phyloP scores from a whole-genome alignment of 345 rosid species.

The Syzygium jambos region DNA sequence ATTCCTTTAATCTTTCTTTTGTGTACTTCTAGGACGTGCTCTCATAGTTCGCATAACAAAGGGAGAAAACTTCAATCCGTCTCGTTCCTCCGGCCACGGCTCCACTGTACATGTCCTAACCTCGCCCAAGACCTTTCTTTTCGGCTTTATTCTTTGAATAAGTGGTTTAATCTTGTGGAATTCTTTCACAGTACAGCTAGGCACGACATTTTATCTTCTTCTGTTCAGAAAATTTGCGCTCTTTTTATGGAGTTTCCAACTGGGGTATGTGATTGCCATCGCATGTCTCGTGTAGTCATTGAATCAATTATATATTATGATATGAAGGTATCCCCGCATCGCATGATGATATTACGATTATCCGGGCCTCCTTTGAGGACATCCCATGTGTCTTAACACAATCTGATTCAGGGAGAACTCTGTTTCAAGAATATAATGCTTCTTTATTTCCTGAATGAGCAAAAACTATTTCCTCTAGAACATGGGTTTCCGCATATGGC shows the following conservation, averaged over 20 bases:
- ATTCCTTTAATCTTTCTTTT: not conserved
- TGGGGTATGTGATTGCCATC: not conserved
- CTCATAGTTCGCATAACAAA: not conserved
- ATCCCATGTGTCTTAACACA: not conserved
- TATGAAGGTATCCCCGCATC: not conserved
- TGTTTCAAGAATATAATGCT: not conserved
- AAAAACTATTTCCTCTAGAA: not conserved
- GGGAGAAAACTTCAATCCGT: not conserved
- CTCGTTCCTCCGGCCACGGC: not conserved
- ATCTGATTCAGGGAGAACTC: not conserved
- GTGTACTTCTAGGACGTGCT: not conserved
- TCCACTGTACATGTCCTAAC: not conserved
- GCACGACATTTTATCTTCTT: not conserved
- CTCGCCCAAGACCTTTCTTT: not conserved
- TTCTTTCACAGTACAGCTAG: not conserved
- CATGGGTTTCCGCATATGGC: not conserved
- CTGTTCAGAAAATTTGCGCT: not conserved
- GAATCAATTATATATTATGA: not conserved
- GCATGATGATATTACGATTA: not conserved
- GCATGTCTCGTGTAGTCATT: not conserved
- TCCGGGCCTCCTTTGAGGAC: not conserved
- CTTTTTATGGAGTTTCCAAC: not conserved
- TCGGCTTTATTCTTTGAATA: not conserved
- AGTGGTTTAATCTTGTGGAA: not conserved
- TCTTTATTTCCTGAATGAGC: not conserved